Evolutionary conservation across 2,329 filamentous ascomycete species (phyloP).

Genomic region (Rachicladosporium sp.): DNA sequence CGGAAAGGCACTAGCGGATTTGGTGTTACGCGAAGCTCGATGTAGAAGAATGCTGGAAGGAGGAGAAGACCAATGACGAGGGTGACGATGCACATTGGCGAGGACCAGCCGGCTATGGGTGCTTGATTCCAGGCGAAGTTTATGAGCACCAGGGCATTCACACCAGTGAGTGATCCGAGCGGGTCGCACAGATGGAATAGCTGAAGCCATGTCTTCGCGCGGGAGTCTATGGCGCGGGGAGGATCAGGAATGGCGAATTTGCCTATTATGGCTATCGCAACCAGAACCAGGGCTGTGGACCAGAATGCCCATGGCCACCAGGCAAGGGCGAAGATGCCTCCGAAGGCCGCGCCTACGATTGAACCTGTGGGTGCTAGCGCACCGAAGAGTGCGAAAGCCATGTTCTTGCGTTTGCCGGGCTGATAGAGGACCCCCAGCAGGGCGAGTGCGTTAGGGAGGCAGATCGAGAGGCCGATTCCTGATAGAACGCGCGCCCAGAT

Average conservation of each 20-base stretch:
- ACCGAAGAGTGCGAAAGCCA: conserved; percentile 27
- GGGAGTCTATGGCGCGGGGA: conserved; percentile 14
- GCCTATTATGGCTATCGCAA: conserved; percentile 13
- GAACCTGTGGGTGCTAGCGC: conserved; percentile 25
- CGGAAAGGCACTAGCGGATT: conserved; percentile 17
- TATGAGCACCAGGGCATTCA: conserved; percentile 20
- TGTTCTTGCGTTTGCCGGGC: conserved; percentile 26
- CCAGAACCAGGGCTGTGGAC: conserved; percentile 17
- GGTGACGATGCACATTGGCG: conserved; percentile 17
- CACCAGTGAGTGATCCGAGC: conserved; percentile 16
- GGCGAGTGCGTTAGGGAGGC: conserved; percentile 27
- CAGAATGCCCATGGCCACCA: conserved; percentile 27
- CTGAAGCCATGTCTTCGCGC: conserved; percentile 8
- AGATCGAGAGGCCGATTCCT: conserved; percentile 26
- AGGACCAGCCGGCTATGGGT: conserved; percentile 21
- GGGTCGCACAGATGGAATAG: conserved; percentile 10
- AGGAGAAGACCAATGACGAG: conserved; percentile 19
- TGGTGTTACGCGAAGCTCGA: conserved; percentile 14
- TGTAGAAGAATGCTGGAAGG: conserved; percentile 18
- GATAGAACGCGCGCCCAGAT: conserved; percentile 28
- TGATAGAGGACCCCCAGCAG: conserved; percentile 24
- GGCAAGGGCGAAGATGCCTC: conserved; percentile 21
- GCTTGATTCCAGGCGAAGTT: conserved; percentile 24
- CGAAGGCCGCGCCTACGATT: conserved; percentile 23
- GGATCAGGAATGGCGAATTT: conserved; percentile 12